Base-by-base conservation (phyloP, 1,284 basidiomycete genomes). In the Heterobasidion parviporum region DNA sequence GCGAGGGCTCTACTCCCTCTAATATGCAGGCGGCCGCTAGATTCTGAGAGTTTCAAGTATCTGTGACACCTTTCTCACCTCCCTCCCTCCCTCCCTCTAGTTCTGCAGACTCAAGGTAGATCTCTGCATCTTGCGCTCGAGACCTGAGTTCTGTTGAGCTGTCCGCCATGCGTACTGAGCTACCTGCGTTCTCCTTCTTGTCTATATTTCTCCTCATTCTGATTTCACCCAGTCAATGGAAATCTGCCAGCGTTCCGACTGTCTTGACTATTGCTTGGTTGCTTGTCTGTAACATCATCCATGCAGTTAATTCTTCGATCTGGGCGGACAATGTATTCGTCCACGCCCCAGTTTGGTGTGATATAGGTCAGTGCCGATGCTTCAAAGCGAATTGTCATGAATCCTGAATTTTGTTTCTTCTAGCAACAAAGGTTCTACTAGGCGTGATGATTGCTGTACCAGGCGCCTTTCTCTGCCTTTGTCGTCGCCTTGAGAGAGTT, bases 401-500 rank as follows among this genome's bases (percentile, higher is more conserved):
- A 35, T 44, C 44, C 52, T 5, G 43, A 50, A 48, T 20, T 35
- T 18, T 32, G 15, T 8, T 10, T 32, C 50, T n/a, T 16, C 12
- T 53, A 79, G 77, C 65, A 15, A 72, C 77, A 14, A 74, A 75
- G 56, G 60, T 84, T 12, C 63, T 73, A 1, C 63, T 75, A 0
- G 77, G 73, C 3, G 66, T 74, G 0, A 70, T 67, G 35, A 61
- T 77, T 15, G 81, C 77, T 1, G 55, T 85, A 4, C 73, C 80
- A 6, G 74, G 73, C 1, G 76, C 81, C 38, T 79, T 78, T 55
- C 64, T 89, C 12, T 86, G 81, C 53, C 60, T 72, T 16, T 63
- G 62, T 35, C 62, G 64, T 44, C 66, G 68, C 35, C 62, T 74
- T 7, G 61, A 67, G 35, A 52, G 58, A 48, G 56, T 67, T 12